phyloP scores from a whole-genome alignment of 108 stramenopile species.

The Seminavis robusta region DNA sequence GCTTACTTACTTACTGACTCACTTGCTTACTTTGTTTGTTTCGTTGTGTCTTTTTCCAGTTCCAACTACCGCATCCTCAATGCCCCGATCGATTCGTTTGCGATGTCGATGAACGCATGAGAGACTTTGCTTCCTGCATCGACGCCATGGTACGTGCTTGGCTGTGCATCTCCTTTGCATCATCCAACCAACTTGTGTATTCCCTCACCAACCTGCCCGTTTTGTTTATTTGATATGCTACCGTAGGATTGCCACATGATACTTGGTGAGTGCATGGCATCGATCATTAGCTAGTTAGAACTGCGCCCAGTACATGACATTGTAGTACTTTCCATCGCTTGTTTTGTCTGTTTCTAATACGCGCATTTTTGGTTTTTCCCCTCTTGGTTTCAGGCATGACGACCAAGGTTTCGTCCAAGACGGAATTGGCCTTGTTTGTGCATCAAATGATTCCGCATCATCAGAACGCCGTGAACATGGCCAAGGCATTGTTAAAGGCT shows the following conservation, averaged over 20 bases:
- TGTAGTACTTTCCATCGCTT: too few species aligned
- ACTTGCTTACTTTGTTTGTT: too few species aligned
- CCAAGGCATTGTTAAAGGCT: constrained; percentile 63
- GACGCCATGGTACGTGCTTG: constrained; percentile 70
- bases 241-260: constrained; percentile 76
- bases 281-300: background rate
- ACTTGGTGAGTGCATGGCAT: too few species aligned
- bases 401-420: constrained; percentile 12
- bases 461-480: constrained; percentile 92
- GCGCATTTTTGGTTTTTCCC: too few species aligned
- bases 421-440: constrained; percentile 49
- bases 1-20: too few species aligned
- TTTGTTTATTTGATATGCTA: too few species aligned
- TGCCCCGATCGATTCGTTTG: constrained; percentile 59
- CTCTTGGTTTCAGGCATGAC: constrained; percentile 43
- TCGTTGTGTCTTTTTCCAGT: too few species aligned
- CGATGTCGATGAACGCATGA: background rate
- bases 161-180: too few species aligned
- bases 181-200: too few species aligned
- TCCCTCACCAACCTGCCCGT: too few species aligned
- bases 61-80: constrained; percentile 41
- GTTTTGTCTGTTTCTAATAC: constrained; percentile 45
- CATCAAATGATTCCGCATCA: constrained; percentile 92
- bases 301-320: too few species aligned
- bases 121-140: constrained; percentile 42